Evolutionary conservation across 305 asterid species (phyloP).

Genomic region (Fraxinus angustifolia): DNA sequence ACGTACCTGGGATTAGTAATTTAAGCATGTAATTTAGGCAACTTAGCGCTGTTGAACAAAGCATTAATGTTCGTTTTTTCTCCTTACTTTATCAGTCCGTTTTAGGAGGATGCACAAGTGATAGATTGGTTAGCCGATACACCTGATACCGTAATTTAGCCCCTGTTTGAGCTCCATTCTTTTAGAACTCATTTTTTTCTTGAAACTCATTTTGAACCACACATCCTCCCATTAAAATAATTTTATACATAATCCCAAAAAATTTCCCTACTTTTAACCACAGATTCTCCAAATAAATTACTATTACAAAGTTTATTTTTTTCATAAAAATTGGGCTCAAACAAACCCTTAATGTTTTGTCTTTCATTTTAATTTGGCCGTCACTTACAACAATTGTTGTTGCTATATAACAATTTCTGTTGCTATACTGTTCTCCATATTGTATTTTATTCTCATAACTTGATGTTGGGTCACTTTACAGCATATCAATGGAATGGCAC

Average conservation of each 20-base stretch:
- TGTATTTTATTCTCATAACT: neutral
- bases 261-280: no score
- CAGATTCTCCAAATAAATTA: no score
- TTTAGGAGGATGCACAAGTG: neutral
- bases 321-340: no score
- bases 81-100: neutral
- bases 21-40: neutral
- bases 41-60: neutral
- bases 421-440: neutral
- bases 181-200: no score
- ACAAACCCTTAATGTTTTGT: neutral
- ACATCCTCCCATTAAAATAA: no score
- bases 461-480: constrained; percentile 31
- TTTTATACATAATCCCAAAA: no score
- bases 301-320: no score
- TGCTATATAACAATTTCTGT: neutral
- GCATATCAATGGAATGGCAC: constrained; percentile 87
- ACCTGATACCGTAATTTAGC: neutral
- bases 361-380: neutral
- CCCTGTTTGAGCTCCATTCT: no score
- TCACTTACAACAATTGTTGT: neutral
- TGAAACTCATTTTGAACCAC: no score
- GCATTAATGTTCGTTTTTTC: no score
- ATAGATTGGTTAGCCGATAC: neutral
- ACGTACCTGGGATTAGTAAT: neutral